Percentiles rank a stretch among this genome's conserved stretches.
Conservation (phyloP, 2,329 filamentous ascomycete species). For the Cadophora luteo-olivacea region DNA sequence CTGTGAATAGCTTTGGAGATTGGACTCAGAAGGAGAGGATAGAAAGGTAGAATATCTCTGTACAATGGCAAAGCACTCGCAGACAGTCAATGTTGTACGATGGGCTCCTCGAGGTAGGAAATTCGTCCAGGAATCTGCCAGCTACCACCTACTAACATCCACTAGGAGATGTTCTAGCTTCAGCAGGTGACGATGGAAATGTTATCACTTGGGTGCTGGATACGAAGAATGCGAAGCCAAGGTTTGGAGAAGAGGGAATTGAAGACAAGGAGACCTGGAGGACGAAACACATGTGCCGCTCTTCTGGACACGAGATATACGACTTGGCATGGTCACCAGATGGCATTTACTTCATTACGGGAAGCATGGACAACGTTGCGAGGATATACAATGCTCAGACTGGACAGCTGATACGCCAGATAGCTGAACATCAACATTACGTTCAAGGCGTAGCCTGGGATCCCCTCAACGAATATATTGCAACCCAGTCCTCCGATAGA, state of each 20-base stretch:
- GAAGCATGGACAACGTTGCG: constrained; percentile 98
- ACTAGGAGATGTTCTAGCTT: constrained; percentile 88
- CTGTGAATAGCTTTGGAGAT: constrained; percentile 78
- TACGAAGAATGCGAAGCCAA: constrained; percentile 71
- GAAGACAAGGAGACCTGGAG: constrained; percentile 98
- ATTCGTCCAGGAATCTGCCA: neutral
- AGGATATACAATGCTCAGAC: constrained; percentile 95
- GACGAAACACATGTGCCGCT: constrained; percentile 97
- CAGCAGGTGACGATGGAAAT: constrained; percentile 96
- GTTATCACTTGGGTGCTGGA: constrained; percentile 91
- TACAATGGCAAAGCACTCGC: constrained; percentile 90
- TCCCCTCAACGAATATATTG: constrained; percentile 96
- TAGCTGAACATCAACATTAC: constrained; percentile 97
- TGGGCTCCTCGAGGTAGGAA: constrained; percentile 88
- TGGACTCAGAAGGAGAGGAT: constrained; percentile 84
- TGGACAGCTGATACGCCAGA: constrained; percentile 83
- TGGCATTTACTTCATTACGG: constrained; percentile 93
- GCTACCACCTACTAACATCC: constrained; percentile 22
- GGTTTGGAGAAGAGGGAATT: constrained; percentile 81
- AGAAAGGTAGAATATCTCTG: constrained; percentile 90
- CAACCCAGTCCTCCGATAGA: constrained; percentile 96
- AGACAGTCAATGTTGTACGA: constrained; percentile 96
- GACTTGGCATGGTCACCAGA: constrained; percentile 99
- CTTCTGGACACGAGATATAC: constrained; percentile 94
- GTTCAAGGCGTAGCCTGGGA: constrained; percentile 99